A percentile compares a stretch with the other conserved stretches of the same genome.
Conservation (phyloP, 2,329 filamentous ascomycete genomes). For the Fusarium sp. region DNA sequence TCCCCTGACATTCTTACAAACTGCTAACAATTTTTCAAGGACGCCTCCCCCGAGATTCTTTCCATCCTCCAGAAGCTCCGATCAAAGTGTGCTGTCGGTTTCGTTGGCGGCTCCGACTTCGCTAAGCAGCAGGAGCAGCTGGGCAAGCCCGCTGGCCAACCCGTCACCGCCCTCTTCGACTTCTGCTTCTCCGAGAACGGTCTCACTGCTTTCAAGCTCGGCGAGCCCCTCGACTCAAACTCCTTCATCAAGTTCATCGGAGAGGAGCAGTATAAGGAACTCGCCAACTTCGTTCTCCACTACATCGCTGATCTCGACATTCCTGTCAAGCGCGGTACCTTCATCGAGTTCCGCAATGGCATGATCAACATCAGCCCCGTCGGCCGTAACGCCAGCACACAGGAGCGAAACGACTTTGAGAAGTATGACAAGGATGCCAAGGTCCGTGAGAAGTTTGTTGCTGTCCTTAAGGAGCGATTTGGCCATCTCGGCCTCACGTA, state of each 20-base stretch:
- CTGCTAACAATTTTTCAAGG: slow-evolving; percentile 56
- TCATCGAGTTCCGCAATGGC: slow-evolving; percentile 89
- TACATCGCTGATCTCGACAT: slow-evolving; percentile 88
- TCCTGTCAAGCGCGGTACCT: slow-evolving; percentile 85
- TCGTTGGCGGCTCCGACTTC: slow-evolving; percentile 92
- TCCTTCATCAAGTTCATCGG: slow-evolving; percentile 94
- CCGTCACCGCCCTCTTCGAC: slow-evolving; percentile 91
- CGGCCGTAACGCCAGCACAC: slow-evolving; percentile 83
- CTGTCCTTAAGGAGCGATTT: slow-evolving; percentile 82
- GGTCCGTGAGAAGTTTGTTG: slow-evolving; percentile 81
- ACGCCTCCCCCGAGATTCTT: slow-evolving; percentile 84
- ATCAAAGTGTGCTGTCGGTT: slow-evolving; percentile 89
- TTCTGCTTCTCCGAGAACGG: slow-evolving; percentile 99
- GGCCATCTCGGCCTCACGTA: slow-evolving; percentile 85
- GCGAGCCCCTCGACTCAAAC: slow-evolving; percentile 78
- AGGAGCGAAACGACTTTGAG: slow-evolving; percentile 87
- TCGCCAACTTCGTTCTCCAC: slow-evolving; percentile 81
- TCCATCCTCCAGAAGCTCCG: slow-evolving; percentile 82
- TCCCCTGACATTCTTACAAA: neutral
- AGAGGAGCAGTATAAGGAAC: slow-evolving; percentile 82
- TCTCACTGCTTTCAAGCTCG: slow-evolving; percentile 88
- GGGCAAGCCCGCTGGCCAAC: slow-evolving; percentile 69
- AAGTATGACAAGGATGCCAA: slow-evolving; percentile 82
- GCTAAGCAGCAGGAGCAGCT: slow-evolving; percentile 97
- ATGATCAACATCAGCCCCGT: slow-evolving; percentile 90